Evolutionary conservation across 352 stramenopile species (phyloP).

Genomic region (Phytopythium vexans): DNA sequence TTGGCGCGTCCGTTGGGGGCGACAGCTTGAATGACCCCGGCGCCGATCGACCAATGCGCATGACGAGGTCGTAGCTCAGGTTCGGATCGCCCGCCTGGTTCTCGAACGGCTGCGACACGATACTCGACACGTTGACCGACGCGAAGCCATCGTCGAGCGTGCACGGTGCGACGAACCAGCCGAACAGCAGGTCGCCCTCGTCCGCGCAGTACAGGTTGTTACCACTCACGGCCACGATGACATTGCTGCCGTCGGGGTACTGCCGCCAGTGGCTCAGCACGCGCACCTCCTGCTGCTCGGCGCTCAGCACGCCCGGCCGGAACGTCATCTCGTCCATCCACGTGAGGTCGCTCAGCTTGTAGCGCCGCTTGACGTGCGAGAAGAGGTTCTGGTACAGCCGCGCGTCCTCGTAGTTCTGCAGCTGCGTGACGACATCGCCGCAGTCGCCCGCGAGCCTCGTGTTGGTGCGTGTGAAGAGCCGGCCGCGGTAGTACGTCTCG

Average conservation of each 20-base stretch:
- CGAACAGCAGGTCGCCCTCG: constrained; percentile 44
- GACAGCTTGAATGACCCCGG: constrained; percentile 19
- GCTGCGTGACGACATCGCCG: constrained; percentile 22
- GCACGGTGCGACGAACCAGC: constrained; percentile 52
- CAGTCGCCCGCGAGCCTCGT: constrained; percentile 40
- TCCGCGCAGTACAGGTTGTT: constrained; percentile 14
- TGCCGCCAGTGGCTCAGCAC: constrained; percentile 53
- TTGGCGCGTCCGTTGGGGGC: not conserved
- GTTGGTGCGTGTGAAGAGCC: constrained; percentile 53
- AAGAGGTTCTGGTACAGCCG: constrained; percentile 56
- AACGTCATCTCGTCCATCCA: constrained; percentile 51
- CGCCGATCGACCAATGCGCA: constrained; percentile 31
- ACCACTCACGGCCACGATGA: constrained; percentile 38
- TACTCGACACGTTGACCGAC: constrained; percentile 54
- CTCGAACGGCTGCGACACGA: constrained; percentile 31
- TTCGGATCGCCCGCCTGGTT: constrained; percentile 29
- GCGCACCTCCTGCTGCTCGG: constrained; percentile 8
- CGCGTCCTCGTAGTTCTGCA: constrained; percentile 49
- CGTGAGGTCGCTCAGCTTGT: constrained; percentile 49
- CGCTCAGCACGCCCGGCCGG: constrained; percentile 17
- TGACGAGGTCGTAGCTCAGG: constrained; percentile 49
- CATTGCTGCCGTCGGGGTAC: constrained; percentile 55
- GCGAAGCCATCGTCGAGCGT: constrained; percentile 22
- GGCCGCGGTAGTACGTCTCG: constrained; percentile 29
- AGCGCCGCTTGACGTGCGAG: constrained; percentile 26